Base-by-base conservation (phyloP, 441 rosid species). In the Lepidium campestre region DNA sequence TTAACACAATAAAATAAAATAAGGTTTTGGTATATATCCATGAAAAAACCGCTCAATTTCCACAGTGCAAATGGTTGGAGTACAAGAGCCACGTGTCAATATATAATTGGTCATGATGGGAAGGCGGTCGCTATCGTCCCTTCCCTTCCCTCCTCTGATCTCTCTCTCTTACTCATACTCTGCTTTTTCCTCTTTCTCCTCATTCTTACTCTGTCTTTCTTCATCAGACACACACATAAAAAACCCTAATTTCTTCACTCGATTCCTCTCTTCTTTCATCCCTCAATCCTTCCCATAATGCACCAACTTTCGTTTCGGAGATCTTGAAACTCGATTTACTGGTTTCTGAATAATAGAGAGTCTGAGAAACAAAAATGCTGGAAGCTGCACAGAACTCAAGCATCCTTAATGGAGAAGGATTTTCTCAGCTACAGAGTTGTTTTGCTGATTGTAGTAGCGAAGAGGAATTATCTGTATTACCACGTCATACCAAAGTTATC, bases 401-500 rank as follows among this genome's bases (percentile, higher is more conserved):
- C 20, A 47, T 72, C 67, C 77, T 83, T 66, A 82, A 79, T 73
- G 92, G 90, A 55, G 88, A 83, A 34, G 90, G 85, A 52, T 75
- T 85, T 62, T 73, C 94, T 63, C 90, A 85, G 69, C 71, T 86
- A 14, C 94, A 85, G 76, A 85, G 93, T 80, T 85, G 79, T 17
- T 86, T 81, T 25, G 96, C 90, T 80, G 75, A 74, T 64, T 65
- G 62, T 4, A 90, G 91, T 49, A 88, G 97, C 40, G 98, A 93
- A 56, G 98, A 93, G 68, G 98, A 93, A 79, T 83, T 93, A 12
- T 75, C 96, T 0, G 98, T 93, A 11, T 79, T 93, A 54, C 98
- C 98, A 25, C 95, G 97, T 57, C 97, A 93, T 65, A 93, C 99
- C 10, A 93, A 93, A 71, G 99, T 93, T 23, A 87, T 93, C 12